Conservation (phyloP, 768 basidiomycete genomes). For the Thelephora ganbajun region DNA sequence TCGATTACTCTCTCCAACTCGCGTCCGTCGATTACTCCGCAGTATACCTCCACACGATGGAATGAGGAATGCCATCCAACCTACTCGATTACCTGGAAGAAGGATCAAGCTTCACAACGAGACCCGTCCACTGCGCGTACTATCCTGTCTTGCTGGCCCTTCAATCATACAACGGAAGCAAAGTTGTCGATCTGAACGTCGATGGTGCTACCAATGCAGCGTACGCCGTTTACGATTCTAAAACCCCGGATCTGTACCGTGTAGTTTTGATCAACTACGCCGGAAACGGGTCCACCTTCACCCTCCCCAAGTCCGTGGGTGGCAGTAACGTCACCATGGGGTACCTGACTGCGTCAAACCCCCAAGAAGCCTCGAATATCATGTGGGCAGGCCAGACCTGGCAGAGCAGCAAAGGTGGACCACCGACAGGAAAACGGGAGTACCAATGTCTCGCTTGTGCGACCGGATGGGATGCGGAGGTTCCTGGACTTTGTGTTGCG, state of each 20-base stretch:
- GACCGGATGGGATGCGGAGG: no score
- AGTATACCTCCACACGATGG: conserved; percentile 38
- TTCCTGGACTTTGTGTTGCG: no score
- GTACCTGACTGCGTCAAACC: conserved; percentile 32
- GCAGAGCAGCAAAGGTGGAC: no score
- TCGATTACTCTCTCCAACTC: conserved; percentile 39
- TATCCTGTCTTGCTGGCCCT: conserved; percentile 33
- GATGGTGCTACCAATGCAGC: conserved; percentile 27
- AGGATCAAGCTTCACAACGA: conserved; percentile 29
- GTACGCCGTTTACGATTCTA: conserved; percentile 48
- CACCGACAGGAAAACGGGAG: no score
- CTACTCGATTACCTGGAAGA: conserved; percentile 27
- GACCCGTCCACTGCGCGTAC: conserved; percentile 35
- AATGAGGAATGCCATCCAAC: conserved; percentile 39
- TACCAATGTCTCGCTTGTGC: no score
- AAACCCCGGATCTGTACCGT: conserved; percentile 24
- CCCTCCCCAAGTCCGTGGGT: conserved; percentile 22
- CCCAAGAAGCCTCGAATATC: conserved; percentile 37
- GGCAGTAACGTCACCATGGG: conserved; percentile 25
- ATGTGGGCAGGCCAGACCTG: no score
- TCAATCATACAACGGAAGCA: conserved; percentile 23
- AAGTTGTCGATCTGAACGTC: conserved; percentile 31
- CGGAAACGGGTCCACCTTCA: conserved; percentile 26
- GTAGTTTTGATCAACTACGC: conserved; percentile 39
- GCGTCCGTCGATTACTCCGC: conserved; percentile 32